These are phyloP conservation scores for Botrytis aclada DNA, from an alignment of 2,329 filamentous ascomycete species.

Conservation along the genomic window DNA sequence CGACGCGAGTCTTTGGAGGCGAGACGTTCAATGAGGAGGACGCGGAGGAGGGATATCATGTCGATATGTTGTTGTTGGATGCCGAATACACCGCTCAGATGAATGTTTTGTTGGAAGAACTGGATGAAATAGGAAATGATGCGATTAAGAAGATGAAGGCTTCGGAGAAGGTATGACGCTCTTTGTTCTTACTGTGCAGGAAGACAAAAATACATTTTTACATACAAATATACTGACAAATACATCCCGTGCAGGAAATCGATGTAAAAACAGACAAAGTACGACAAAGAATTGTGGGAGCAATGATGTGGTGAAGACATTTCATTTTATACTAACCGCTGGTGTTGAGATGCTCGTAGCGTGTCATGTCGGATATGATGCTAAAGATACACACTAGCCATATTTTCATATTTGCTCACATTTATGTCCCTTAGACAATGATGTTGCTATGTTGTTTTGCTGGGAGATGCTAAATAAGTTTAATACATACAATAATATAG, in stretches of 20 bases:
- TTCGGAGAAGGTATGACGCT: slow-evolving; percentile 32
- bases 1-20: slow-evolving; percentile 23
- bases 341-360: background rate
- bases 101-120: slow-evolving; percentile 28
- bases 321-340: too few relatives aligned
- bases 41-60: slow-evolving; percentile 22
- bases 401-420: background rate
- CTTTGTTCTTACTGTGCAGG: background rate
- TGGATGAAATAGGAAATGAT: slow-evolving; percentile 25
- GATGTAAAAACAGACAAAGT: slow-evolving; percentile 12
- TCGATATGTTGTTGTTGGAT: slow-evolving; percentile 29
- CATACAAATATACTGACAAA: background rate
- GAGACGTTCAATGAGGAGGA: slow-evolving; percentile 23
- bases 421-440: background rate
- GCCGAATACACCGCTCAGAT: slow-evolving; percentile 25
- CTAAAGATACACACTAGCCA: background rate
- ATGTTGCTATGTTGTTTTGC: background rate
- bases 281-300: slow-evolving; percentile 3
- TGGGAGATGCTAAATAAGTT: background rate
- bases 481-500: background rate
- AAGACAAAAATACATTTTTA: background rate
- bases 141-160: slow-evolving; percentile 29
- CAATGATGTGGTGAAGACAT: slow-evolving; percentile 18
- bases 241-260: slow-evolving; percentile 21
- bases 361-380: background rate